A percentile compares a stretch with the other conserved stretches of the same genome.
phyloP scores from a whole-genome alignment of 2,329 filamentous ascomycete species.

The Calonectria naviculata region DNA sequence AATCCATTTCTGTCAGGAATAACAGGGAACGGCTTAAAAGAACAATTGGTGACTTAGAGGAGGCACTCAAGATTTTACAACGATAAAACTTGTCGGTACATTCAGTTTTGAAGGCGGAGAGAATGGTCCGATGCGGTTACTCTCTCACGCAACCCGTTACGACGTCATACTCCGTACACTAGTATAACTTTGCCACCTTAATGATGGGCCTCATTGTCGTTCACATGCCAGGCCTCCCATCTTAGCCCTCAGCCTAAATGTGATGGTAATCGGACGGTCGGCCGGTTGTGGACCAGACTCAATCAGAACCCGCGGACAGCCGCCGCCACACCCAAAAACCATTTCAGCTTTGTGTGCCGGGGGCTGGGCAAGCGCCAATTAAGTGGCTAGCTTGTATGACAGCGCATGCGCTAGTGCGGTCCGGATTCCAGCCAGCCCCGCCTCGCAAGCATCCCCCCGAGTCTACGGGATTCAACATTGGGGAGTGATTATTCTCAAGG shows the following conservation, averaged over 20 bases:
- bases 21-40: background rate
- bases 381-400: background rate
- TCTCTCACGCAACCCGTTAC: background rate
- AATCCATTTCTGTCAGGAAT: background rate
- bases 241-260: background rate
- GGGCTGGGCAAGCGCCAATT: background rate
- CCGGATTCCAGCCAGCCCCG: background rate
- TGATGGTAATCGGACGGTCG: background rate
- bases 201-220: background rate
- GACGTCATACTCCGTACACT: background rate
- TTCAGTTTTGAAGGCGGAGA: too few relatives aligned
- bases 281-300: background rate
- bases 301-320: background rate
- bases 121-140: background rate
- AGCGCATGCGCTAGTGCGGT: background rate
- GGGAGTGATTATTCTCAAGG: background rate
- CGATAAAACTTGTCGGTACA: background rate
- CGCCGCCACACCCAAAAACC: conserved; percentile 2
- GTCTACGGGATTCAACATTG: background rate
- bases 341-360: background rate
- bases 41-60: background rate
- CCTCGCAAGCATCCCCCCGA: background rate
- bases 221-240: background rate
- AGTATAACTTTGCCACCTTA: background rate
- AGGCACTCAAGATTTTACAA: background rate